phyloP scores from a whole-genome alignment of 2,329 filamentous ascomycete species.

The Aspergillus sp. region DNA sequence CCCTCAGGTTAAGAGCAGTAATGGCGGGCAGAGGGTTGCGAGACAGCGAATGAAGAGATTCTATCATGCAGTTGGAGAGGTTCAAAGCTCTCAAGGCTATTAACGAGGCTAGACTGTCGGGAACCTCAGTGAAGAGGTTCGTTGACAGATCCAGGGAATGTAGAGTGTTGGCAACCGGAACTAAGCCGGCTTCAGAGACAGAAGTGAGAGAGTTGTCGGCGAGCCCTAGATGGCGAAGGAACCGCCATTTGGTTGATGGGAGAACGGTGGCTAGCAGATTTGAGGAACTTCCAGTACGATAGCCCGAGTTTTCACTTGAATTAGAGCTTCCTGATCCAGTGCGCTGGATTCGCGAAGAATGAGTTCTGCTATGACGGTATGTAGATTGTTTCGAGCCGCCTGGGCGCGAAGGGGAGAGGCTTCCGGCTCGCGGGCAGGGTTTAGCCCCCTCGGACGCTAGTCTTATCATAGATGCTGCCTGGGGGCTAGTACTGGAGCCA shows the following conservation, averaged over 20 bases:
- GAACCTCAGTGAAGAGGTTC: conserved; percentile 92
- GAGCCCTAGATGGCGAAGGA: conserved; percentile 85
- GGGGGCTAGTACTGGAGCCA: conserved; percentile 51
- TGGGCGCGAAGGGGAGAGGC: conserved; percentile 78
- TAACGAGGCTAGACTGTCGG: conserved; percentile 82
- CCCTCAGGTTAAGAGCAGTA: conserved; percentile 85
- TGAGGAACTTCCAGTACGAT: conserved; percentile 66
- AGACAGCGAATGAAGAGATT: conserved; percentile 82
- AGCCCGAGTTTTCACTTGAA: conserved; percentile 63
- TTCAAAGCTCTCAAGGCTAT: conserved; percentile 90
- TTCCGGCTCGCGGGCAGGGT: conserved; percentile 56
- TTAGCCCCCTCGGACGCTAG: conserved; percentile 56
- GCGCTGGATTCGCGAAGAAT: conserved; percentile 72
- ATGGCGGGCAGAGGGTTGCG: conserved; percentile 86
- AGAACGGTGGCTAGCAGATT: conserved; percentile 74
- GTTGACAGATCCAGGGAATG: conserved; percentile 89
- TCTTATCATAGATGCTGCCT: conserved; percentile 49
- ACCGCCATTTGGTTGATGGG: conserved; percentile 88
- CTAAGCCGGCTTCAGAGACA: conserved; percentile 71
- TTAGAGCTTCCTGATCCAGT: conserved; percentile 93
- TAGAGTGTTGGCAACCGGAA: conserved; percentile 80
- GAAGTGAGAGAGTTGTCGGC: conserved; percentile 87
- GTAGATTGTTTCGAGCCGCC: conserved; percentile 70
- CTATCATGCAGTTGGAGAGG: conserved; percentile 96
- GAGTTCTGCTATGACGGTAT: conserved; percentile 63